Base-by-base conservation (phyloP, 768 basidiomycete genomes). In the Suillus placidus region DNA sequence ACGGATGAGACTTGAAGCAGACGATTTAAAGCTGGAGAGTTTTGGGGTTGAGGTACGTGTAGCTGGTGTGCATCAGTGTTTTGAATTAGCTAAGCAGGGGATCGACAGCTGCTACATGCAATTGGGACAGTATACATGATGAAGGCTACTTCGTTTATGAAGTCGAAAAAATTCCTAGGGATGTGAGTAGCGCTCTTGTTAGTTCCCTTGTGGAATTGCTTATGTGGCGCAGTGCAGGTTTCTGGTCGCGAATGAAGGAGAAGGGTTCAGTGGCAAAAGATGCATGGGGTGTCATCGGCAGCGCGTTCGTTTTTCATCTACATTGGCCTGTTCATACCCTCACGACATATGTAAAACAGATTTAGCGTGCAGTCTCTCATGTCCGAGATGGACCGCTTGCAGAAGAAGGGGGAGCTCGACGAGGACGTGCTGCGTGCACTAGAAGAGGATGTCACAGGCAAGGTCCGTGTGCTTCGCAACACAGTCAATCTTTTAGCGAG, bases 1-100 rank as follows among this genome's bases (percentile, higher is more conserved):
- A 61, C 88, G 83, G 76, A 92, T 97, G 75, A 83, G 78, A 72
- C 80, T 85, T 35, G 97, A 99, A 77, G 94, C 93, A 1, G 95
- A 97, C 64, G 97, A 99, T 79, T 75, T 99, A 71, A 98, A 98
- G 81, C 79, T 98, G 62, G 97, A 99, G 82, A 95, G 93, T 70
- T 99, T 99, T 77, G 97, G 97, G 57, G 89, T 99, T 30, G 97
- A 98, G 87, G 91, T 93, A 70, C 37, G 85, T 76, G 49, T 57
- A 7, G 40, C 13, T 57, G 35, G 1, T 42, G 54, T 55, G 16
- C n/a, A 12, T 69, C 55, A 20, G 8, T 12, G 35, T 14, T 14
- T 54, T 10, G 32, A 34, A 12, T 37, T 18, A 38, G 4, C 13
- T 57, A 32, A 38, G 20, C 20, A 34, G 4, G 54, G 12, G 5